phyloP scores from a whole-genome alignment of 495 filamentous ascomycete species.

The Penicillium subrubescens region DNA sequence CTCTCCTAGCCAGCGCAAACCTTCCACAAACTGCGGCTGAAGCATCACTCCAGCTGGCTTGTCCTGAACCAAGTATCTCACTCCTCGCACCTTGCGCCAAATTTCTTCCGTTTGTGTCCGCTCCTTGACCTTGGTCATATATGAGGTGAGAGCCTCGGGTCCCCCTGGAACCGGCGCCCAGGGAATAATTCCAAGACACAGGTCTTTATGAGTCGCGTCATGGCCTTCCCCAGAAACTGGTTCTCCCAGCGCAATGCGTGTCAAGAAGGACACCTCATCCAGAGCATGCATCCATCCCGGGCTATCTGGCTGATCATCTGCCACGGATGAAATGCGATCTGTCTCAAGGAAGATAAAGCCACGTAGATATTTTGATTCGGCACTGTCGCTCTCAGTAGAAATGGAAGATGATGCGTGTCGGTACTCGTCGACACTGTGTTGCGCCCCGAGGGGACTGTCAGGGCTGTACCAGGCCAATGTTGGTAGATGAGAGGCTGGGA shows the following conservation, averaged over 20 bases:
- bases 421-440: conserved; percentile 67
- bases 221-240: conserved; percentile 64
- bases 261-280: conserved; percentile 68
- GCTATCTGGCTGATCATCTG: conserved; percentile 33
- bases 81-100: conserved; percentile 64
- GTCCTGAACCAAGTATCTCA: conserved; percentile 80
- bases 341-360: conserved; percentile 84
- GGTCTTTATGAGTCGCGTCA: conserved; percentile 42
- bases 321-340: conserved; percentile 66
- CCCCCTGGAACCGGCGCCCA: conserved; percentile 80
- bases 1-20: conserved; percentile 67
- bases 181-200: conserved; percentile 69
- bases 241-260: conserved; percentile 61
- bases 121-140: conserved; percentile 47
- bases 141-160: conserved; percentile 46
- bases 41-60: conserved; percentile 66
- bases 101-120: conserved; percentile 35
- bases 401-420: conserved; percentile 27
- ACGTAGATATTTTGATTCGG: conserved; percentile 34
- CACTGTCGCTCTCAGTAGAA: conserved; percentile 11
- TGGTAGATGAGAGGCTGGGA: conserved; percentile 61
- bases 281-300: conserved; percentile 60
- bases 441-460: conserved; percentile 55
- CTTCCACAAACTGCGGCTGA: conserved; percentile 61
- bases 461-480: conserved; percentile 66